These are phyloP conservation scores for Euryodendron excelsum DNA, from an alignment of 148 eudicot genomes.

Conservation along the genomic window DNA sequence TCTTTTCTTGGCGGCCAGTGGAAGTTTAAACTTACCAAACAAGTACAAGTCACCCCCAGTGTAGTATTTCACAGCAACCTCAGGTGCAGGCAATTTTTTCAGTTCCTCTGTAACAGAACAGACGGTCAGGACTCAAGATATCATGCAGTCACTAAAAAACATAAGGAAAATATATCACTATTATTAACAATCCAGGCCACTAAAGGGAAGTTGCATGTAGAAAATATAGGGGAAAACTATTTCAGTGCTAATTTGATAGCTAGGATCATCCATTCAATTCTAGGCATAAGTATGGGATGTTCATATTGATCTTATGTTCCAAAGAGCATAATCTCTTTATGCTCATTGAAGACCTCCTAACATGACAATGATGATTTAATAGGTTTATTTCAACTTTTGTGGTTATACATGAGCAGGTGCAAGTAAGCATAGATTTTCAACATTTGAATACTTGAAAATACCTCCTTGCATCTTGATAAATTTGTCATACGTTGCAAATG, in stretches of 20 bases:
- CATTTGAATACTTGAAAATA: slow-evolving; percentile 25
- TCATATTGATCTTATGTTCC: neutral
- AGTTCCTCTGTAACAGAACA: slow-evolving; percentile 52
- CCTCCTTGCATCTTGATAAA: slow-evolving; percentile 87
- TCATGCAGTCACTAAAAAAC: neutral
- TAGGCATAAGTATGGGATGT: neutral
- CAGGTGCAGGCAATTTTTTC: slow-evolving; percentile 75
- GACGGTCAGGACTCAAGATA: neutral
- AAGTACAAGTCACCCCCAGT: slow-evolving; percentile 86
- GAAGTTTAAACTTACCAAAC: slow-evolving; percentile 64
- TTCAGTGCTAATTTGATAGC: neutral
- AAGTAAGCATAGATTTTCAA: neutral
- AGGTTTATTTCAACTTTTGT: neutral
- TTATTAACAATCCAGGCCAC: neutral
- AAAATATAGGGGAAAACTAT: neutral
- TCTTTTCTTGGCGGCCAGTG: too few species aligned
- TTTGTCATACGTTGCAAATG: slow-evolving; percentile 93
- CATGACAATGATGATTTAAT: too few species aligned
- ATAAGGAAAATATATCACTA: neutral
- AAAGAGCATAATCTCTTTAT: neutral
- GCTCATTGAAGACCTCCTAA: neutral
- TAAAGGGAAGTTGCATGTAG: neutral
- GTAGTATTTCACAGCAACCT: slow-evolving; percentile 85
- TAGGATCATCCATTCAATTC: neutral
- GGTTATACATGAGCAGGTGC: slow-evolving; percentile 1